phyloP scores from a whole-genome alignment of 495 filamentous ascomycete genomes.

The Aspergillus mulundensis region DNA sequence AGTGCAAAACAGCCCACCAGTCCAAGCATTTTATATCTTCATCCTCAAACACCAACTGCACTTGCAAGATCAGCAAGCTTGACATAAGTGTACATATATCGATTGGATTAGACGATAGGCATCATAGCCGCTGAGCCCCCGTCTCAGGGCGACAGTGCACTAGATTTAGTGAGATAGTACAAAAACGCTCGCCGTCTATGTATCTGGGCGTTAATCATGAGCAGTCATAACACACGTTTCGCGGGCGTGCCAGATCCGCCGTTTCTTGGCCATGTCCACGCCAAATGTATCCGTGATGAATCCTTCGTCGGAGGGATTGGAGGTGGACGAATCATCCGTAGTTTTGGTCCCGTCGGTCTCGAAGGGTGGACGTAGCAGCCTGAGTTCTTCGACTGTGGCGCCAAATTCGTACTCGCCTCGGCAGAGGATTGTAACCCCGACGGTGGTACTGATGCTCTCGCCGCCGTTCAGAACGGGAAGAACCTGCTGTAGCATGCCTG shows the following conservation, averaged over 20 bases:
- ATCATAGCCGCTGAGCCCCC: not conserved
- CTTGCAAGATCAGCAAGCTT: not conserved
- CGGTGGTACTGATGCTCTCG: constrained; percentile 48
- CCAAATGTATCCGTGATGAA: constrained; percentile 50
- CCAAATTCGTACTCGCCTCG: constrained; percentile 79
- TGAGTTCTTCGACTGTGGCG: constrained; percentile 77
- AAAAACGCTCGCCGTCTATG: not conserved
- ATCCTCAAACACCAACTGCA: not conserved
- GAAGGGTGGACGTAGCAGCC: constrained; percentile 25
- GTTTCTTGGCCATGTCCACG: constrained; percentile 56
- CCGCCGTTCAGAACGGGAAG: constrained; percentile 58
- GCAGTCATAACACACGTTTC: constrained; percentile 62
- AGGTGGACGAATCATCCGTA: constrained; percentile 18
- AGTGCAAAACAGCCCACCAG: not conserved
- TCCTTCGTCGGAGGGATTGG: constrained; percentile 23
- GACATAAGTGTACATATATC: not conserved
- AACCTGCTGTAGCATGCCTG: constrained; percentile 73
- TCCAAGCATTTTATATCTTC: not conserved
- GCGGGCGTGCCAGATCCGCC: constrained; percentile 69
- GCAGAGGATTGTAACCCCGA: constrained; percentile 69
- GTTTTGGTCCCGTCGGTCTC: constrained; percentile 9
- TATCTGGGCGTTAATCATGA: constrained; percentile 21
- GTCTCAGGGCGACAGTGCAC: not conserved
- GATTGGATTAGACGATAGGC: not conserved
- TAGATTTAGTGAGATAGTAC: not conserved